Conservation (phyloP, 2,329 filamentous ascomycete species). For the Aspergillus carbonarius region DNA sequence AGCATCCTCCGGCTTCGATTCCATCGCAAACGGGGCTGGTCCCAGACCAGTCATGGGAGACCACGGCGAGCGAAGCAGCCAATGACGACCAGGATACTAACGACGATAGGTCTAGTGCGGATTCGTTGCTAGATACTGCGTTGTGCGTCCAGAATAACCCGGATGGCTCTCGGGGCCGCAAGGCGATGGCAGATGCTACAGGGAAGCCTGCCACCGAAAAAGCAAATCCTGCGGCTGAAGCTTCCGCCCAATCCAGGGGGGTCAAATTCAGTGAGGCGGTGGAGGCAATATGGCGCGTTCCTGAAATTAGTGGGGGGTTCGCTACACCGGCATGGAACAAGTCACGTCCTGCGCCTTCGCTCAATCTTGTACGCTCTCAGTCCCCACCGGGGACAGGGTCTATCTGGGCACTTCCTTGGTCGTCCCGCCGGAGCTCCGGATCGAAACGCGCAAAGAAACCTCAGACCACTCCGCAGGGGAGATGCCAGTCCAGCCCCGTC, state of each 20-base stretch:
- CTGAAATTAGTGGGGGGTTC: slow-evolving; percentile 29
- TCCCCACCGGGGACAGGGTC: slow-evolving; percentile 39
- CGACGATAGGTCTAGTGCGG: slow-evolving; percentile 23
- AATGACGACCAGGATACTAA: slow-evolving; percentile 17
- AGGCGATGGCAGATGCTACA: slow-evolving; percentile 8
- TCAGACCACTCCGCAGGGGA: slow-evolving; percentile 20
- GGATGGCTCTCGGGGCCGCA: background rate
- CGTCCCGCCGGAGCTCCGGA: slow-evolving; percentile 20
- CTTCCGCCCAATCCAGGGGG: slow-evolving; percentile 15
- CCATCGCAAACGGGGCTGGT: slow-evolving; percentile 8
- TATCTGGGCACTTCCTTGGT: slow-evolving; percentile 38
- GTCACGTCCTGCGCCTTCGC: slow-evolving; percentile 13
- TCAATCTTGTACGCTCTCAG: slow-evolving; percentile 20
- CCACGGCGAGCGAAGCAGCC: slow-evolving; percentile 7
- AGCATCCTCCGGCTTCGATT: slow-evolving; percentile 6
- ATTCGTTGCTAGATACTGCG: slow-evolving; percentile 23
- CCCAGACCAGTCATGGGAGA: background rate
- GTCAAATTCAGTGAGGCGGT: slow-evolving; percentile 15
- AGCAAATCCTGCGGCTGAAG: slow-evolving; percentile 17
- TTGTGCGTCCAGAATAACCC: slow-evolving; percentile 15
- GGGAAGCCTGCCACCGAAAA: slow-evolving; percentile 15
- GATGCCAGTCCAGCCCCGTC: slow-evolving; percentile 29
- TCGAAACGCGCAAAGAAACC: slow-evolving; percentile 22
- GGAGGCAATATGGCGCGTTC: slow-evolving; percentile 32
- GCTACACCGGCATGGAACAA: slow-evolving; percentile 25